phyloP scores from a whole-genome alignment of 116 monocot genomes.

The Posidonia oceanica region DNA sequence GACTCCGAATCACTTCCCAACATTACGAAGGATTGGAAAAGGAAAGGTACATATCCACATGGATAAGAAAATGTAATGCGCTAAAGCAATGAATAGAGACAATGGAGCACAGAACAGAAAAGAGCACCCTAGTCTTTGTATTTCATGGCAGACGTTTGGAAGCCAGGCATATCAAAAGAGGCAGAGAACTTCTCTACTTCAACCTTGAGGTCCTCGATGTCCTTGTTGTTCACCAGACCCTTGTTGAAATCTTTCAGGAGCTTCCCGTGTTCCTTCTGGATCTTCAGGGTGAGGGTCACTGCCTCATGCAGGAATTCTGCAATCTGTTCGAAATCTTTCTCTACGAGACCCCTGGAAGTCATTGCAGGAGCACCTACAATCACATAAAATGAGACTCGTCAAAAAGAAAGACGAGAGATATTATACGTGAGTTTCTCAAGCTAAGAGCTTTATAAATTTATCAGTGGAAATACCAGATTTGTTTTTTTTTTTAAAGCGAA shows the following conservation, averaged over 20 bases:
- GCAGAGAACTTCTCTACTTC: conserved; percentile 67
- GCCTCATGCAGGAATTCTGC: conserved; percentile 92
- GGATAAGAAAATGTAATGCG: no score
- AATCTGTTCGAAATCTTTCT: conserved; percentile 96
- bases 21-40: no score
- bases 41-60: no score
- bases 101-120: not conserved
- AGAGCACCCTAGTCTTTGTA: conserved; percentile 19
- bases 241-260: conserved; percentile 97
- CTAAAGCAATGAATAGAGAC: no score
- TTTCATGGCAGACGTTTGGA: conserved; percentile 59
- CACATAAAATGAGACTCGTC: not conserved
- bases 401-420: not conserved
- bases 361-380: conserved; percentile 72
- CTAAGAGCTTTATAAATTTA: no score
- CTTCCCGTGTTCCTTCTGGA: conserved; percentile 89
- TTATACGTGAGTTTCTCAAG: no score
- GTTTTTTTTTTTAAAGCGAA: no score
- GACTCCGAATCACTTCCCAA: no score
- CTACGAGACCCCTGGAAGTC: conserved; percentile 87
- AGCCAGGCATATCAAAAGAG: conserved; percentile 88
- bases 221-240: conserved; percentile 80
- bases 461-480: not conserved
- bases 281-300: conserved; percentile 59
- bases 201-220: conserved; percentile 62